These are phyloP conservation scores for Monosporozyma aerobia DNA, from an alignment of 805 yeast species.

Conservation along the genomic window DNA sequence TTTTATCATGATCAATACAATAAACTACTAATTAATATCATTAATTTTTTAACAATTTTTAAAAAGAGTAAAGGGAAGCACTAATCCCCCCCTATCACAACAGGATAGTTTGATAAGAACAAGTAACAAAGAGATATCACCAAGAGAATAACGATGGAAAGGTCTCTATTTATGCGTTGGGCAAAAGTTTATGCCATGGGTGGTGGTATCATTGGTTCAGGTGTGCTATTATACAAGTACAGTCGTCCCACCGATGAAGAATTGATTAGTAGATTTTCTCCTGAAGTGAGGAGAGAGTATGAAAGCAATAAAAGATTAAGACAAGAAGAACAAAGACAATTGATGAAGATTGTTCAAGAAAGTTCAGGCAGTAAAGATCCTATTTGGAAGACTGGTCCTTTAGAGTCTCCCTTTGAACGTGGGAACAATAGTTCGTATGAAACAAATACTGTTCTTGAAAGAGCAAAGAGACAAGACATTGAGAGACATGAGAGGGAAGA, in stretches of 20 bases:
- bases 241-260: conserved; percentile 83
- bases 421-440: neutral
- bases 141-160: conserved; percentile 14
- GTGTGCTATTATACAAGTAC: conserved; percentile 61
- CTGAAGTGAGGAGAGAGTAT: conserved; percentile 72
- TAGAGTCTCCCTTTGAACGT: conserved; percentile 57
- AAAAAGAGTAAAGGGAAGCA: neutral
- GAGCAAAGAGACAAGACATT: conserved; percentile 1
- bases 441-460: neutral
- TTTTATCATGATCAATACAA: neutral
- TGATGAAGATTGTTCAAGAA: conserved; percentile 55
- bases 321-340: conserved; percentile 56
- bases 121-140: neutral
- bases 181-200: conserved; percentile 50
- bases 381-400: conserved; percentile 71
- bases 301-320: conserved; percentile 55
- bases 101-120: neutral
- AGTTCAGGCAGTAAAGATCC: conserved; percentile 68
- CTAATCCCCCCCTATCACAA: neutral
- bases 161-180: conserved; percentile 52
- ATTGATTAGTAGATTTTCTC: conserved; percentile 62
- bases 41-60: neutral
- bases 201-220: conserved; percentile 59
- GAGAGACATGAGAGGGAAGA: conserved; percentile 2
- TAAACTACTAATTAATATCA: neutral